Percentiles rank a stretch among this genome's conserved stretches.
Conservation (phyloP, 2,329 filamentous ascomycete species). For the Trichocomaceae sp. region DNA sequence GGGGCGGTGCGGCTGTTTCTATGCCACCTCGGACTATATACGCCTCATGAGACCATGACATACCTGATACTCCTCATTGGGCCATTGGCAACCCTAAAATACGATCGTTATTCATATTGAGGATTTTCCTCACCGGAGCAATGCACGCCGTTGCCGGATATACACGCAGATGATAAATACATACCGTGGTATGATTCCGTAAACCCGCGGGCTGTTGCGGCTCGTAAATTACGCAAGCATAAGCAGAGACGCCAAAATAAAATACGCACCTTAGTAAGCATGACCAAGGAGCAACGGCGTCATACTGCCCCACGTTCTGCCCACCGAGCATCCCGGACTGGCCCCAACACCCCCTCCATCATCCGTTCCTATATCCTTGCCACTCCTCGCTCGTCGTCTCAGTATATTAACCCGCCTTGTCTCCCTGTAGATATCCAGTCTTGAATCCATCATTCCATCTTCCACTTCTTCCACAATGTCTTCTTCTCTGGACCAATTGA, state of each 20-base stretch:
- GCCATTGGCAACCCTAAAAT: too few species aligned
- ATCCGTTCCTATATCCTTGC: constrained; percentile 6
- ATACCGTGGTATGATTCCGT: neutral
- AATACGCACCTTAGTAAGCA: neutral
- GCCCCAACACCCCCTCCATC: constrained; percentile 4
- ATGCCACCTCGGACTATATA: neutral
- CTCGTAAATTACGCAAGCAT: neutral
- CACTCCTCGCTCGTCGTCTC: neutral
- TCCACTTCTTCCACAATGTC: constrained; percentile 53
- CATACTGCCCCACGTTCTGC: constrained; percentile 21
- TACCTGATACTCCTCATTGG: neutral
- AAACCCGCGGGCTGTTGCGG: neutral
- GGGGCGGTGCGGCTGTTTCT: neutral
- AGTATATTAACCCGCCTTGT: neutral
- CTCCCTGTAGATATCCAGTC: constrained; percentile 8
- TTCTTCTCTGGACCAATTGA: constrained; percentile 91
- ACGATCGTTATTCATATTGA: too few species aligned
- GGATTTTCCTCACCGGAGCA: neutral
- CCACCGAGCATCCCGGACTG: constrained; percentile 8
- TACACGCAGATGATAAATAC: too few species aligned
- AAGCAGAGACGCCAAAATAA: neutral
- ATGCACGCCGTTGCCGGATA: neutral
- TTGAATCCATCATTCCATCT: constrained; percentile 5
- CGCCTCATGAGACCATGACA: neutral
- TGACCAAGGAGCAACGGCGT: constrained; percentile 11